A percentile compares a stretch with the other conserved stretches of the same genome.
These are phyloP conservation scores for Cordyceps fumosorosea DNA, from an alignment of 2,329 filamentous ascomycete genomes.

Conservation along the genomic window DNA sequence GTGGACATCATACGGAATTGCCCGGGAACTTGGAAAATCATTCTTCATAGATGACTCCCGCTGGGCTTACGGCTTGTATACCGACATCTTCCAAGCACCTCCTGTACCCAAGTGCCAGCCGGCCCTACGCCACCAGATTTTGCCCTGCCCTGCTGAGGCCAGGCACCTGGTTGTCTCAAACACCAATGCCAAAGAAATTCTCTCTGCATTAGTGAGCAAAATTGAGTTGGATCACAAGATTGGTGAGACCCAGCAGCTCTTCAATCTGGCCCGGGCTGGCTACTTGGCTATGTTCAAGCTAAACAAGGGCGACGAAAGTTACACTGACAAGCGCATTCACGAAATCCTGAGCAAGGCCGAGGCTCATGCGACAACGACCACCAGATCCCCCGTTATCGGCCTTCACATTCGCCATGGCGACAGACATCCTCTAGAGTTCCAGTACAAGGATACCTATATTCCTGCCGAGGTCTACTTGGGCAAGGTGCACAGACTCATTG, in stretches of 20 bases:
- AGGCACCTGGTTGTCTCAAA: slow-evolving; percentile 68
- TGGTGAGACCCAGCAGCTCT: slow-evolving; percentile 46
- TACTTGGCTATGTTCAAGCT: slow-evolving; percentile 72
- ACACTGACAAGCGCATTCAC: slow-evolving; percentile 53
- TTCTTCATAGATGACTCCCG: slow-evolving; percentile 83
- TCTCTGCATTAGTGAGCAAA: slow-evolving; percentile 47
- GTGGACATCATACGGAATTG: slow-evolving; percentile 79
- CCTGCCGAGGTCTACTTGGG: slow-evolving; percentile 63
- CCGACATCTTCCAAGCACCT: slow-evolving; percentile 62
- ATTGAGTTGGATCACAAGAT: slow-evolving; percentile 20
- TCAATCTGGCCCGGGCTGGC: slow-evolving; percentile 59
- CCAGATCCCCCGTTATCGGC: slow-evolving; percentile 47
- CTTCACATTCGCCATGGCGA: slow-evolving; percentile 79
- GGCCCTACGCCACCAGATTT: slow-evolving; percentile 66
- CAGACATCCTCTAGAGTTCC: slow-evolving; percentile 66
- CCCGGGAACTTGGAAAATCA: slow-evolving; percentile 62
- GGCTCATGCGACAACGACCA: slow-evolving; percentile 32
- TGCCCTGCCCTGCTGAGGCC: slow-evolving; percentile 73
- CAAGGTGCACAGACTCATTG: slow-evolving; percentile 49
- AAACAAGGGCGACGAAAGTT: slow-evolving; percentile 55
- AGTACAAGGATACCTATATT: slow-evolving; percentile 72
- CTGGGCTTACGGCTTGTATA: slow-evolving; percentile 76
- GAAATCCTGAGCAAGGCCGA: slow-evolving; percentile 46
- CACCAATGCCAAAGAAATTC: slow-evolving; percentile 57
- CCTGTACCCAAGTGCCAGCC: slow-evolving; percentile 60